phyloP scores from a whole-genome alignment of 1,284 basidiomycete genomes.

The Cutaneotrichosporon sp. region DNA sequence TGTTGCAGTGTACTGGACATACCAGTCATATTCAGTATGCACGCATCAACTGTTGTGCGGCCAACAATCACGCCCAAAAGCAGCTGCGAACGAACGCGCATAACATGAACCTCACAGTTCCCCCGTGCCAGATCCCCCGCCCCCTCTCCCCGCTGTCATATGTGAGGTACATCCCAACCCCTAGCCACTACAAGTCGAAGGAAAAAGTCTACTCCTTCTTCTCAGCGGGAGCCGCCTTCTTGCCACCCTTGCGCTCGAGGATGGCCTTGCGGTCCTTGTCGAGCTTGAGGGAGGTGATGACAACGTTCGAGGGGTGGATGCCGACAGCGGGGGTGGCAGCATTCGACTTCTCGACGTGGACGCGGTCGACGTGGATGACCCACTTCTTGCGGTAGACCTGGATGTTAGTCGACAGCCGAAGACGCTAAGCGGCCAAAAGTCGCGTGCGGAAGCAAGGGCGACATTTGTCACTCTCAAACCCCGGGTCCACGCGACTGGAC shows the following conservation, averaged over 20 bases:
- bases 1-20: no score
- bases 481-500: no score
- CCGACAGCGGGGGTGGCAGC: slow-evolving; percentile 91
- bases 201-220: slow-evolving; percentile 38
- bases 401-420: slow-evolving; percentile 43
- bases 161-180: slow-evolving; percentile 18
- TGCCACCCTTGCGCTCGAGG: slow-evolving; percentile 51
- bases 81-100: no score
- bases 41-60: no score
- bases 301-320: slow-evolving; percentile 95
- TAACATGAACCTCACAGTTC: no score
- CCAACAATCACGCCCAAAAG: no score
- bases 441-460: background rate
- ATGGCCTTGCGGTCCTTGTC: slow-evolving; percentile 53
- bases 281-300: slow-evolving; percentile 81
- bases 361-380: slow-evolving; percentile 96
- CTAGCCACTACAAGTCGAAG: slow-evolving; percentile 8
- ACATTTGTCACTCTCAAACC: no score
- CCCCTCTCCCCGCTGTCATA: slow-evolving; percentile 8
- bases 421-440: background rate
- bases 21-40: no score
- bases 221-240: slow-evolving; percentile 41
- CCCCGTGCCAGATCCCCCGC: no score
- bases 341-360: slow-evolving; percentile 96
- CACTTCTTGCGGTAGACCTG: slow-evolving; percentile 99